phyloP scores from a whole-genome alignment of 805 yeast genomes.

The Citeromyces nyonsensis region DNA sequence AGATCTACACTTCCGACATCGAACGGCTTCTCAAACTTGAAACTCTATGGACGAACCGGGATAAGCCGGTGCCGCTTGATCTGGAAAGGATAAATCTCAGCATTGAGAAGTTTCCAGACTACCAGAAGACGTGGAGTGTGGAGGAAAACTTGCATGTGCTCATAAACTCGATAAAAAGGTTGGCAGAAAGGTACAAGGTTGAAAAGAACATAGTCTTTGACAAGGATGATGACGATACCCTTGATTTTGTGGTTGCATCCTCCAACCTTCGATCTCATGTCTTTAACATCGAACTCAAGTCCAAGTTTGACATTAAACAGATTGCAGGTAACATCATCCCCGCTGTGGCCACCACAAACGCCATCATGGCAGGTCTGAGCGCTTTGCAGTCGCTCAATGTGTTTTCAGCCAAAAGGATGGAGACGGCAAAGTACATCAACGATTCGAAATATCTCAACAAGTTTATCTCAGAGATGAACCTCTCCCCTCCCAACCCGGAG shows the following conservation, averaged over 20 bases:
- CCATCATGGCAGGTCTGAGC: conserved; percentile 84
- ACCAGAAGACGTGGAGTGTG: conserved; percentile 40
- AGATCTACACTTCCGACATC: conserved; percentile 63
- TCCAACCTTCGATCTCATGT: conserved; percentile 63
- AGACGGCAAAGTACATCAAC: conserved; percentile 29
- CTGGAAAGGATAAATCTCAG: conserved; percentile 6
- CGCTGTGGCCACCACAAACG: conserved; percentile 96
- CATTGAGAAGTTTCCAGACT: conserved; percentile 12
- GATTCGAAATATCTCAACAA: conserved; percentile 40
- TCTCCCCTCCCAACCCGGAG: conserved; percentile 47
- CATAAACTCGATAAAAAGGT: conserved; percentile 23
- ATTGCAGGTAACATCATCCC: conserved; percentile 98
- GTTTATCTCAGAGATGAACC: conserved; percentile 46
- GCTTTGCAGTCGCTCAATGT: conserved; percentile 53
- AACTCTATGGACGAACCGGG: conserved; percentile 63
- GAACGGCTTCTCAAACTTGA: conserved; percentile 56
- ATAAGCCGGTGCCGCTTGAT: conserved; percentile 50
- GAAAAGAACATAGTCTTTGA: conserved; percentile 52
- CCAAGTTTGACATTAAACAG: conserved; percentile 80
- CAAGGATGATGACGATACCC: conserved; percentile 88
- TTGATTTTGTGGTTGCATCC: conserved; percentile 76
- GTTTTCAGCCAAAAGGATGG: conserved; percentile 18
- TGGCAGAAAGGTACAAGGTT: conserved; percentile 29
- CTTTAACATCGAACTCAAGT: conserved; percentile 54
- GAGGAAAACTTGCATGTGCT: conserved; percentile 52